A percentile compares a stretch with the other conserved stretches of the same genome.
Conservation (phyloP, 495 filamentous ascomycete genomes). For the Cenococcum geophilum region DNA sequence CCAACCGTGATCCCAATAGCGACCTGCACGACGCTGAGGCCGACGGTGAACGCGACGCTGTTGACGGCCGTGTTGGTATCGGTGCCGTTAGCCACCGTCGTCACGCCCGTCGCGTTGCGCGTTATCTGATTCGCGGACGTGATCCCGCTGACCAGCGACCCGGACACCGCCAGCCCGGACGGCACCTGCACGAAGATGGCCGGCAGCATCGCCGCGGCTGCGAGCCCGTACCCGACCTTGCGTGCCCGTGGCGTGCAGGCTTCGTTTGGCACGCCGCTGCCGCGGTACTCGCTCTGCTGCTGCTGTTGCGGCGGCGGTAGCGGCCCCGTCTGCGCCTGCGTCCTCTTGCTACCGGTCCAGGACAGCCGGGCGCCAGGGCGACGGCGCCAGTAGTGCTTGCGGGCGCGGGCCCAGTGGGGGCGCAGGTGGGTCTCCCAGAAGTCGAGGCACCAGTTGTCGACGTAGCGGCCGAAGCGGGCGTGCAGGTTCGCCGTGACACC, state of each 20-base stretch:
- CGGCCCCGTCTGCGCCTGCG: no score
- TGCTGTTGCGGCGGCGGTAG: no score
- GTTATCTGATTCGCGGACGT: slow-evolving; percentile 76
- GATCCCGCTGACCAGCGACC: slow-evolving; percentile 77
- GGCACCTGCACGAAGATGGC: slow-evolving; percentile 95
- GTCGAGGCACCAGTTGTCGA: slow-evolving; percentile 37
- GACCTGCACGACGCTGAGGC: slow-evolving; percentile 82
- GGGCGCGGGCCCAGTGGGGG: slow-evolving; percentile 21
- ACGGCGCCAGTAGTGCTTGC: slow-evolving; percentile 14
- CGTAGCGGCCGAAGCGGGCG: slow-evolving; percentile 55
- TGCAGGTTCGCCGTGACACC: slow-evolving; percentile 86
- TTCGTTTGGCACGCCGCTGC: no score
- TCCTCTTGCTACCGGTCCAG: no score
- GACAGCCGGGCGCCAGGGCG: neutral
- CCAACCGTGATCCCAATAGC: slow-evolving; percentile 92
- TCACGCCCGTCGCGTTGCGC: slow-evolving; percentile 40
- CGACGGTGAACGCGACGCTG: slow-evolving; percentile 73
- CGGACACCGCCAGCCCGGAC: slow-evolving; percentile 77
- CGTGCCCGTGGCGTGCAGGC: slow-evolving; percentile 18
- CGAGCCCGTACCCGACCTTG: slow-evolving; percentile 63
- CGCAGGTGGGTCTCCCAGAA: slow-evolving; percentile 33
- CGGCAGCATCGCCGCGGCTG: slow-evolving; percentile 81
- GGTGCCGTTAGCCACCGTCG: slow-evolving; percentile 29
- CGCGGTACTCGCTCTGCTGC: no score
- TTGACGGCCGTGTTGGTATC: slow-evolving; percentile 49